phyloP scores from a whole-genome alignment of 1,284 basidiomycete species.

The Apiotrichum domesticum region DNA sequence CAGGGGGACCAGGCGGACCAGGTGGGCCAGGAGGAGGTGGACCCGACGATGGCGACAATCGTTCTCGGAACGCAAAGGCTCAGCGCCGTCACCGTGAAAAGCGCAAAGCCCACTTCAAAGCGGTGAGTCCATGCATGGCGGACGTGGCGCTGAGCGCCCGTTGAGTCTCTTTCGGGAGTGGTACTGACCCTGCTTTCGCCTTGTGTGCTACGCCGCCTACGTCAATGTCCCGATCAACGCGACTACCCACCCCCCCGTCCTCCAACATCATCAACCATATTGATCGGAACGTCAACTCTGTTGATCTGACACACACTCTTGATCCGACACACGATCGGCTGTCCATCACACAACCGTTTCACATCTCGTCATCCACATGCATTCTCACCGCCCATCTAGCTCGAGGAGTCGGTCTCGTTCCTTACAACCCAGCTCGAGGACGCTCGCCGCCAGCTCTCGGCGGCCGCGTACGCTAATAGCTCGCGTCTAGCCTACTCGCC shows the following conservation, averaged over 20 bases:
- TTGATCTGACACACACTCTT: background rate
- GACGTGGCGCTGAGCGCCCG: background rate
- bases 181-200: background rate
- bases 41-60: slow-evolving; percentile 38
- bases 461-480: slow-evolving; percentile 24
- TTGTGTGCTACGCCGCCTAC: background rate
- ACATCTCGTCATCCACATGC: background rate
- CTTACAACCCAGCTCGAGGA: slow-evolving; percentile 39
- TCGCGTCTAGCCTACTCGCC: slow-evolving; percentile 21
- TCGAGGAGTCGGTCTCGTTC: slow-evolving; percentile 37
- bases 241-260: background rate
- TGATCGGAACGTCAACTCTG: background rate
- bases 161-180: too few relatives aligned
- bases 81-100: slow-evolving; percentile 86
- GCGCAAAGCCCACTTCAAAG: slow-evolving; percentile 85
- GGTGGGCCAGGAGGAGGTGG: too few relatives aligned
- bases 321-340: background rate
- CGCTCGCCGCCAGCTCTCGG: slow-evolving; percentile 36
- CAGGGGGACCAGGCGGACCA: background rate
- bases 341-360: background rate
- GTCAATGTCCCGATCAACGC: background rate
- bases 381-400: slow-evolving; percentile 15
- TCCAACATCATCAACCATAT: background rate
- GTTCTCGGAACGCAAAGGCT: slow-evolving; percentile 69
- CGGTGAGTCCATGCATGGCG: slow-evolving; percentile 52